Evolutionary conservation across 176 grass and related monocot species (phyloP).

Genomic region (Oryza glumipatula): DNA sequence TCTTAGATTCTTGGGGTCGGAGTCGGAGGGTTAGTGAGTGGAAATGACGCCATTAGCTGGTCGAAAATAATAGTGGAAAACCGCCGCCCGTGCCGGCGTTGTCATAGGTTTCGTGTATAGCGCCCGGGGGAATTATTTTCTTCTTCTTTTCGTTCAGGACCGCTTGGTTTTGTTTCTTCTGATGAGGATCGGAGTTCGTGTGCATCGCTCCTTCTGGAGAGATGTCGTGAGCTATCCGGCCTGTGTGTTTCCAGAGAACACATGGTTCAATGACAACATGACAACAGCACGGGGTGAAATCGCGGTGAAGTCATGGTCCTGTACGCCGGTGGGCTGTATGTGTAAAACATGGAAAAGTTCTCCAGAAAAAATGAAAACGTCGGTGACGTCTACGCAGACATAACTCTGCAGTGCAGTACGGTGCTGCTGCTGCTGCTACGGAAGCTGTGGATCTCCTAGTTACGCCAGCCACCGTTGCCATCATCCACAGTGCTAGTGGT

Average conservation of each 20-base stretch:
- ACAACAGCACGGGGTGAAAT: background rate
- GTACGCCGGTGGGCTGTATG: background rate
- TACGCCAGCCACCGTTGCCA: background rate
- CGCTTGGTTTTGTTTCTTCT: slow-evolving; percentile 11
- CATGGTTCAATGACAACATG: background rate
- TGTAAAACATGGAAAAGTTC: background rate
- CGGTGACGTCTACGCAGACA: background rate
- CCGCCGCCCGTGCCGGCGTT: background rate
- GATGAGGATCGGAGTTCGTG: background rate
- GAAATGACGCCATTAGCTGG: background rate
- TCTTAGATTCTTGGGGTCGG: slow-evolving; percentile 21
- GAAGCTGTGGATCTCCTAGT: too few relatives aligned
- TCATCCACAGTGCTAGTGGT: background rate
- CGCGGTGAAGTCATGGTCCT: too few relatives aligned
- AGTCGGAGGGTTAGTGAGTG: slow-evolving; percentile 16
- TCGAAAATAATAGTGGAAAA: background rate
- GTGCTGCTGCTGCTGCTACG: too few relatives aligned
- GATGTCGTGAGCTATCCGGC: slow-evolving; percentile 4
- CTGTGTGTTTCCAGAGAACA: background rate
- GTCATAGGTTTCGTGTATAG: background rate
- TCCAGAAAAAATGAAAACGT: background rate
- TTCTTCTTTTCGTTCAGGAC: background rate
- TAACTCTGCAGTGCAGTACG: too few relatives aligned
- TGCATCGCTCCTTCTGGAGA: background rate
- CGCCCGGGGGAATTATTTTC: background rate